Percentiles rank a stretch among this genome's conserved stretches.
These are phyloP conservation scores for Aphanomyces astaci DNA, from an alignment of 352 stramenopile species.

Conservation along the genomic window DNA sequence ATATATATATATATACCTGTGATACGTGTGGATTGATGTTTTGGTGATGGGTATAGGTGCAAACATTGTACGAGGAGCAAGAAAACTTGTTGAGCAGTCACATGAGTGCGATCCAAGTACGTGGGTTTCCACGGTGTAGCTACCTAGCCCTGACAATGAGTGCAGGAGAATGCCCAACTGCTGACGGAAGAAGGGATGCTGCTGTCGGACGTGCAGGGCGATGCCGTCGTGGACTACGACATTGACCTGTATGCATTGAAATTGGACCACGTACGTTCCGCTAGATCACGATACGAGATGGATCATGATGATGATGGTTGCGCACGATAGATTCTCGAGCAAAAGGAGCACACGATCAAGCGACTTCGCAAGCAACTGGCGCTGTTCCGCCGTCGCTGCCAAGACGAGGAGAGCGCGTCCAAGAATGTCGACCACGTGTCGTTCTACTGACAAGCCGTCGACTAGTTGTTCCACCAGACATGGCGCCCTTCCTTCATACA, in stretches of 20 bases:
- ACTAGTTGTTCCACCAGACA: no score
- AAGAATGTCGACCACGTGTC: conserved; percentile 29
- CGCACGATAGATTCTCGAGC: conserved; percentile 89
- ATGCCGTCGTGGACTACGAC: conserved; percentile 87
- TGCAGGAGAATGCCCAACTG: conserved; percentile 93
- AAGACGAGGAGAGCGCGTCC: conserved; percentile 72
- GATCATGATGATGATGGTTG: no score
- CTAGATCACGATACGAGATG: background rate
- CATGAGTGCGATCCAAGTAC: conserved; percentile 93
- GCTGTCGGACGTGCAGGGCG: conserved; percentile 77
- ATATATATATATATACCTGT: background rate
- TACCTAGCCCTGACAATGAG: background rate
- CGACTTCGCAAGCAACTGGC: conserved; percentile 73
- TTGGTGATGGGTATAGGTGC: conserved; percentile 50
- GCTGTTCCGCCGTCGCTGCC: conserved; percentile 69
- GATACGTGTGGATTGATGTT: background rate
- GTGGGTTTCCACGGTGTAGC: background rate
- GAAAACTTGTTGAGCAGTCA: conserved; percentile 93
- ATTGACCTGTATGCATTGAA: conserved; percentile 91
- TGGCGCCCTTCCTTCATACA: no score
- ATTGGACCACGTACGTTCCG: conserved; percentile 65
- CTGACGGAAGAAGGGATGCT: conserved; percentile 93
- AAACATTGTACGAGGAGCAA: conserved; percentile 94
- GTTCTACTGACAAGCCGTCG: background rate
- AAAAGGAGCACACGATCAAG: conserved; percentile 87